Base-by-base conservation (phyloP, 305 asterid genomes). In the Euphrasia arctica region DNA sequence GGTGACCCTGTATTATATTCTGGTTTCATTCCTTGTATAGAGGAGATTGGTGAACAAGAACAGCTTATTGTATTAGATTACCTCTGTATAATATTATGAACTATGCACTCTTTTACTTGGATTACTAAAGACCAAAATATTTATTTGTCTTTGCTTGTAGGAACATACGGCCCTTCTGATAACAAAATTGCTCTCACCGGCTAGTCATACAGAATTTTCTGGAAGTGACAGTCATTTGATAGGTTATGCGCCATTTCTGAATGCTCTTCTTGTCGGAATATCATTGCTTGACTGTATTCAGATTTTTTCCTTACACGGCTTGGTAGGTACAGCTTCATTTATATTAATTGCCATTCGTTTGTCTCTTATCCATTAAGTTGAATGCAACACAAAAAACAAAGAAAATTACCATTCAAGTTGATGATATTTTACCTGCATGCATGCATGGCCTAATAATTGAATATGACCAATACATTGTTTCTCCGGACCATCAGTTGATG, bases 271-370 rank as follows among this genome's bases (percentile, higher is more conserved):
- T 64, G 79, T 81, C 15, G 98, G 96, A 73, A 78, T 92, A 79
- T 82, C 98, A 67, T 71, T 91, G 27, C 34, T 84, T 12, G 98
- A 92, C 62, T 69, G 85, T 66, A 61, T 85, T 66, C 95, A 89
- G 83, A 89, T 87, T 49, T 85, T 92, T 71, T 92, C 97, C 62
- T 82, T 86, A 62, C 97, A 89, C 64, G 97, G 98, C 71, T 75
- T 89, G 97, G 98, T 92, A 87, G 69, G 96, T 85, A 76, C 80
- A 31, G 34, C 34, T 31, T 31, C 34, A 31, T 31, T 31, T 31
- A 31, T 31, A 31, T 31, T 29, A 31, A 2, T 31, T 31, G 3
- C 25, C 68, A 15, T 49, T 28, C 36, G 41, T 52, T 68, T 49
- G 29, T 67, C 62, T 47, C 45, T 54, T 55, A 45, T 50, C 74